These are phyloP conservation scores for Acacia melanoxylon DNA, from an alignment of 306 rosid genomes.

Conservation along the genomic window DNA sequence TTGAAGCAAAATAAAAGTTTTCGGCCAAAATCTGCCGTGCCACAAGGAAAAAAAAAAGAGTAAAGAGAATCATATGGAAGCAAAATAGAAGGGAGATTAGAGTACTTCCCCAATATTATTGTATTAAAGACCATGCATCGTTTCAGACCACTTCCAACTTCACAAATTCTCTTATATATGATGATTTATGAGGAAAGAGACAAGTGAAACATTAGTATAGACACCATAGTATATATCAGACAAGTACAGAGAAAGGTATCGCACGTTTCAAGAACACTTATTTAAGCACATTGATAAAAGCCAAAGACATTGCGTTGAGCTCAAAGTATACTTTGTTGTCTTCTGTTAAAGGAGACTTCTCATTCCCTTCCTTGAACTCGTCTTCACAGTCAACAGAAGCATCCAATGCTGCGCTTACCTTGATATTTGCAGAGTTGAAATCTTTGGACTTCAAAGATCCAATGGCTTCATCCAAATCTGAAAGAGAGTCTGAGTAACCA, in stretches of 20 bases:
- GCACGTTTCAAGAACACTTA: not conserved
- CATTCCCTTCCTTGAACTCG: constrained; percentile 54
- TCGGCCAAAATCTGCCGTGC: no score
- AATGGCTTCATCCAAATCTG: constrained; percentile 33
- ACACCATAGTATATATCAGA: not conserved
- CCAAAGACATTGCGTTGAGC: constrained; percentile 51
- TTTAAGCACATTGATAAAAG: constrained; percentile 40
- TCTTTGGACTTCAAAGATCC: constrained; percentile 43
- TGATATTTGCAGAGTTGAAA: constrained; percentile 19
- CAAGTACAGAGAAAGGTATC: not conserved
- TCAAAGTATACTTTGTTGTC: constrained; percentile 43
- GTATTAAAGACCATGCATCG: not conserved
- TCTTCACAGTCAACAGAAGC: constrained; percentile 61
- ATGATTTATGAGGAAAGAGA: not conserved
- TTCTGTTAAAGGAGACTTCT: constrained; percentile 47
- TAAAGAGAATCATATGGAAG: no score
- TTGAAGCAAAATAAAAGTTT: no score
- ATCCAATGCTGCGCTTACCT: constrained; percentile 48
- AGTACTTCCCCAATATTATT: no score
- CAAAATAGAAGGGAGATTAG: no score
- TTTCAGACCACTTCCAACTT: not conserved
- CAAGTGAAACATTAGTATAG: not conserved
- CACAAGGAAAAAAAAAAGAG: no score
- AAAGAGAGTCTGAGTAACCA: constrained; percentile 43
- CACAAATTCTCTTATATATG: not conserved